phyloP scores from a whole-genome alignment of 768 basidiomycete species.

The Kwoniella bestiolae region DNA sequence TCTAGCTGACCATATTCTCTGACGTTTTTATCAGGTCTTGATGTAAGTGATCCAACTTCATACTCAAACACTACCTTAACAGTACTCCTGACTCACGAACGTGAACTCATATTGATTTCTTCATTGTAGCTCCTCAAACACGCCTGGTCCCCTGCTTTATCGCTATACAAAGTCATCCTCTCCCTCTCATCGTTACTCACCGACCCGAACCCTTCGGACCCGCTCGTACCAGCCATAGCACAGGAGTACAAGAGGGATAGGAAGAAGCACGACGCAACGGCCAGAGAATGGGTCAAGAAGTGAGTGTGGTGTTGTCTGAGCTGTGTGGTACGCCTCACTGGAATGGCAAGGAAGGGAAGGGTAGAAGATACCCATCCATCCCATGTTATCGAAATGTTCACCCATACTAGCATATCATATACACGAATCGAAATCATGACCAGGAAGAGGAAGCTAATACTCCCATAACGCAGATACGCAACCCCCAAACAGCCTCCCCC shows the following conservation, averaged over 20 bases:
- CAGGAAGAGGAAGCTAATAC: too few relatives aligned
- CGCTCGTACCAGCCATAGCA: constrained; percentile 54
- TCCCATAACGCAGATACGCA: constrained; percentile 33
- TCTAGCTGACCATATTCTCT: constrained; percentile 1
- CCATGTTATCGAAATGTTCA: too few relatives aligned
- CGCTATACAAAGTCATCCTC: constrained; percentile 91
- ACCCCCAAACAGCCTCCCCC: constrained; percentile 17
- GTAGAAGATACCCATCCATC: too few relatives aligned
- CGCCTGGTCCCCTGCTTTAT: constrained; percentile 92
- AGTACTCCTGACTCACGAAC: too few relatives aligned
- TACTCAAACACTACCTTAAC: too few relatives aligned
- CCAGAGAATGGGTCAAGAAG: constrained; percentile 73
- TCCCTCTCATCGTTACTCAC: constrained; percentile 90
- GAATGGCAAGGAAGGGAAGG: too few relatives aligned
- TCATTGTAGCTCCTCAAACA: constrained; percentile 76
- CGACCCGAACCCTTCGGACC: constrained; percentile 79
- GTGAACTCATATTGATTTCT: too few relatives aligned
- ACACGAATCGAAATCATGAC: too few relatives aligned
- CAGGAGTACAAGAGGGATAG: constrained; percentile 58
- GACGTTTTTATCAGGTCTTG: constrained; percentile 34
- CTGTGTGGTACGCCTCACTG: too few relatives aligned
- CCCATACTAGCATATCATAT: too few relatives aligned
- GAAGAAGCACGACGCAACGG: constrained; percentile 73
- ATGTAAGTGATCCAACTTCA: constrained; percentile 56
- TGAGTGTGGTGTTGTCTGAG: constrained; percentile 36